Percentiles rank a stretch among this genome's conserved stretches.
Conservation (phyloP, 768 basidiomycete species). For the Mycena olivaceomarginata region DNA sequence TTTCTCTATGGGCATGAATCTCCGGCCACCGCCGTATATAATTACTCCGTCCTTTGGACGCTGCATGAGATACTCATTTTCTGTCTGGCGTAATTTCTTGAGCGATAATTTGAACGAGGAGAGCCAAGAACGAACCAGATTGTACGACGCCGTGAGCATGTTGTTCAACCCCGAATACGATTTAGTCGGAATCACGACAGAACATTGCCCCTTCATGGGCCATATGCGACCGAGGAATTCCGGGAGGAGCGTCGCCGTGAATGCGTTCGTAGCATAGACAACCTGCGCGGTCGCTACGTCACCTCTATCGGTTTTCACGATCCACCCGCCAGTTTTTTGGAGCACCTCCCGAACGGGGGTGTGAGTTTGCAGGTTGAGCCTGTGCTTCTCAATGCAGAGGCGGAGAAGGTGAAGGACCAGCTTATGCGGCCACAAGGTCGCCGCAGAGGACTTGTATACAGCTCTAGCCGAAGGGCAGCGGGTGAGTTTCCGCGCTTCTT, state of each 20-base stretch:
- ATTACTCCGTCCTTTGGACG: slow-evolving; percentile 46
- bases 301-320: slow-evolving; percentile 49
- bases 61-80: slow-evolving; percentile 46
- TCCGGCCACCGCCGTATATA: slow-evolving; percentile 45
- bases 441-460: slow-evolving; percentile 37
- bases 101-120: no score
- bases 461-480: slow-evolving; percentile 20
- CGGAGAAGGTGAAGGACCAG: slow-evolving; percentile 45
- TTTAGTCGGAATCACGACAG: slow-evolving; percentile 45
- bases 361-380: slow-evolving; percentile 55
- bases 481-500: slow-evolving; percentile 26
- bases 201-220: slow-evolving; percentile 46
- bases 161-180: slow-evolving; percentile 43
- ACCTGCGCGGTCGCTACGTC: slow-evolving; percentile 55
- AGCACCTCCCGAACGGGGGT: slow-evolving; percentile 39
- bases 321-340: no score
- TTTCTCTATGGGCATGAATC: slow-evolving; percentile 35
- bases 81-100: no score
- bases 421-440: slow-evolving; percentile 46
- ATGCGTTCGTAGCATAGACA: slow-evolving; percentile 67
- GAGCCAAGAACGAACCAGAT: slow-evolving; percentile 6
- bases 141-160: slow-evolving; percentile 45
- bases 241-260: slow-evolving; percentile 60
- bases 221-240: slow-evolving; percentile 46
- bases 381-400: slow-evolving; percentile 43